A percentile compares a stretch with the other conserved stretches of the same genome.
Evolutionary conservation across 768 basidiomycete species (phyloP).

Genomic region (Serendipita sp.): DNA sequence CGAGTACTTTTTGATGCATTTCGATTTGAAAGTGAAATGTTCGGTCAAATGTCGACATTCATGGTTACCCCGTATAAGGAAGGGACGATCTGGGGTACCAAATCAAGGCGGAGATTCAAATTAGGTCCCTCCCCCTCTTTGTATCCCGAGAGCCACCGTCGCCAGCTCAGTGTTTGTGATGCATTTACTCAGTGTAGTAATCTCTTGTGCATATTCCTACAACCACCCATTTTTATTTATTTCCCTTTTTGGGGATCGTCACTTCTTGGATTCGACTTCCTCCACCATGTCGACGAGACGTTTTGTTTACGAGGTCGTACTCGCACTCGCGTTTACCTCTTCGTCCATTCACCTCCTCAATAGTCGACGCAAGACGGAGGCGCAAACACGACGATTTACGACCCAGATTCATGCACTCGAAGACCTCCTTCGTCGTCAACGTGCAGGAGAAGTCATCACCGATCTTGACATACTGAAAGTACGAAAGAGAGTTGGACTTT

Average conservation of each 20-base stretch:
- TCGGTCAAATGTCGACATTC: conserved; percentile 98
- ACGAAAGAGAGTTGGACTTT: background rate
- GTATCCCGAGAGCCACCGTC: no score
- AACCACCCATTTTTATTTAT: no score
- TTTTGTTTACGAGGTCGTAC: background rate
- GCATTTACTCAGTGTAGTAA: no score
- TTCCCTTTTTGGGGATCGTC: no score
- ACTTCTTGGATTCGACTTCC: background rate
- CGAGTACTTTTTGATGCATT: conserved; percentile 83
- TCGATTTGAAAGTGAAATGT: conserved; percentile 96
- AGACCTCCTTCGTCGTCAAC: background rate
- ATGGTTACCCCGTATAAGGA: conserved; percentile 94
- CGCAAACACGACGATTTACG: background rate
- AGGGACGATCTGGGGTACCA: conserved; percentile 83
- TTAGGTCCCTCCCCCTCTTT: background rate
- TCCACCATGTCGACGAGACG: background rate
- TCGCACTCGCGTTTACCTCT: background rate
- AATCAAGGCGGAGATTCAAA: background rate
- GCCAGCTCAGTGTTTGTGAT: no score
- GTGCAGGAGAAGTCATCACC: conserved; percentile 1
- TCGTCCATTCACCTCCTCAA: background rate
- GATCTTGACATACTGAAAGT: background rate
- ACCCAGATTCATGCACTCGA: background rate
- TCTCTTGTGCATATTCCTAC: no score
- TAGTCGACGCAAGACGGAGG: background rate